Conservation (phyloP, 768 basidiomycete species). For the Boletales sp. region DNA sequence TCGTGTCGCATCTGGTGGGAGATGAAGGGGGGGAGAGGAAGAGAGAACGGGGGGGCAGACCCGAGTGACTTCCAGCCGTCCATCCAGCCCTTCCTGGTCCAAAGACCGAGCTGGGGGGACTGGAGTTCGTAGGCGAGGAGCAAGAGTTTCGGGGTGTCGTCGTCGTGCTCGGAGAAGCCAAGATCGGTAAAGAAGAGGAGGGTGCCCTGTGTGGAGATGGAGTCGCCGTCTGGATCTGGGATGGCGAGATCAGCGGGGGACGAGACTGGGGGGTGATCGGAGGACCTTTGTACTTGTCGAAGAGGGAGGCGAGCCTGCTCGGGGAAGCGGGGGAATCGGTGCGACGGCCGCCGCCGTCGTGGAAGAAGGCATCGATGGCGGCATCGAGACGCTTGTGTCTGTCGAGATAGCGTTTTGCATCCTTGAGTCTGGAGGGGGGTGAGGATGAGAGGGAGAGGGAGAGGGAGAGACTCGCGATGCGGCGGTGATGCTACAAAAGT, state of each 20-base stretch:
- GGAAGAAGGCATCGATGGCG: slow-evolving; percentile 74
- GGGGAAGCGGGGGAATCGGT: slow-evolving; percentile 20
- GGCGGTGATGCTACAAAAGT: slow-evolving; percentile 68
- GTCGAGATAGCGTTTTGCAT: slow-evolving; percentile 67
- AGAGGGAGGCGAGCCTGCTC: slow-evolving; percentile 53
- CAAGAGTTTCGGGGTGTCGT: slow-evolving; percentile 73
- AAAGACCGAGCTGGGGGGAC: slow-evolving; percentile 69
- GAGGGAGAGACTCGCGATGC: slow-evolving; percentile 48
- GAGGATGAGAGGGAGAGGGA: neutral
- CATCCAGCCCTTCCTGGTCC: slow-evolving; percentile 67
- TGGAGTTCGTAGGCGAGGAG: slow-evolving; percentile 80
- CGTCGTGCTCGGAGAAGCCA: slow-evolving; percentile 27
- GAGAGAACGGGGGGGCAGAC: slow-evolving; percentile 37
- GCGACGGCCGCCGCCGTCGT: slow-evolving; percentile 32
- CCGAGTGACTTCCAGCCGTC: slow-evolving; percentile 77
- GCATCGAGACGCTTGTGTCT: slow-evolving; percentile 66
- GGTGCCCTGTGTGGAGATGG: slow-evolving; percentile 78
- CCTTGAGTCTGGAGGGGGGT: slow-evolving; percentile 34
- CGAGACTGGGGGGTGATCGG: neutral
- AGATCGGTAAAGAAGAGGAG: slow-evolving; percentile 56
- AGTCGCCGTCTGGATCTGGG: slow-evolving; percentile 42
- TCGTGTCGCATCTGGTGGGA: slow-evolving; percentile 55
- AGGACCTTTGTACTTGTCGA: slow-evolving; percentile 67
- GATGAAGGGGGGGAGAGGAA: slow-evolving; percentile 4
- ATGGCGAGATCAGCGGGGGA: neutral